Percentiles rank a stretch among this genome's conserved stretches.
Evolutionary conservation across 345 rosid species (phyloP).

Genomic region (Hibiscus tridactylites): DNA sequence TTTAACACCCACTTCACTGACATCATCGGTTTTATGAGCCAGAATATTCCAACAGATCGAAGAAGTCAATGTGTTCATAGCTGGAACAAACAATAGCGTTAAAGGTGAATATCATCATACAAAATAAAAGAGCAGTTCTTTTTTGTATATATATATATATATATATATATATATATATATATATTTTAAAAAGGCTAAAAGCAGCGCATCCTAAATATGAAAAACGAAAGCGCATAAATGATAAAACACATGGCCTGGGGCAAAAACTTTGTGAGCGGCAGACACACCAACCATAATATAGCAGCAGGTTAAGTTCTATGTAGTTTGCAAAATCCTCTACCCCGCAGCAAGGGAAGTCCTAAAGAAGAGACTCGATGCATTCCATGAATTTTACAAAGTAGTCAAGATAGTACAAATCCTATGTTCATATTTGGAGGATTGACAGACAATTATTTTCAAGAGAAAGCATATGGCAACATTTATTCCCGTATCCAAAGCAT

Average conservation of each 20-base stretch:
- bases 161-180: neutral
- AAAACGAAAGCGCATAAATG: neutral
- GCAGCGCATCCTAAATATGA: neutral
- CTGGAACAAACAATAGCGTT: slow-evolving; percentile 34
- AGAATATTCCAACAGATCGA: slow-evolving; percentile 91
- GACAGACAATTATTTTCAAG: neutral
- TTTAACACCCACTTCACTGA: slow-evolving; percentile 77
- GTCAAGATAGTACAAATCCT: neutral
- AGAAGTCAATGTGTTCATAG: slow-evolving; percentile 64
- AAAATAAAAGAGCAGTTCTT: slow-evolving; percentile 1
- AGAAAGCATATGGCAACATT: neutral
- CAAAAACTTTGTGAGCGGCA: neutral
- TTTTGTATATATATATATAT: neutral
- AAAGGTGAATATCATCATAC: slow-evolving; percentile 4
- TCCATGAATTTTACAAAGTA: no score
- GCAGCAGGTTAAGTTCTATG: neutral
- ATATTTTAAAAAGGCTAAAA: neutral
- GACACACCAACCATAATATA: no score
- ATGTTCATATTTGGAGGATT: neutral
- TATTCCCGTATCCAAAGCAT: neutral
- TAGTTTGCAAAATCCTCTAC: neutral
- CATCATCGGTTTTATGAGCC: slow-evolving; percentile 88
- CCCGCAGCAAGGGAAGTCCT: no score
- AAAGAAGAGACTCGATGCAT: no score
- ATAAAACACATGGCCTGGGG: neutral